Base-by-base conservation (phyloP, 176 grass and related monocot species). In the Lolium multiflorum region DNA sequence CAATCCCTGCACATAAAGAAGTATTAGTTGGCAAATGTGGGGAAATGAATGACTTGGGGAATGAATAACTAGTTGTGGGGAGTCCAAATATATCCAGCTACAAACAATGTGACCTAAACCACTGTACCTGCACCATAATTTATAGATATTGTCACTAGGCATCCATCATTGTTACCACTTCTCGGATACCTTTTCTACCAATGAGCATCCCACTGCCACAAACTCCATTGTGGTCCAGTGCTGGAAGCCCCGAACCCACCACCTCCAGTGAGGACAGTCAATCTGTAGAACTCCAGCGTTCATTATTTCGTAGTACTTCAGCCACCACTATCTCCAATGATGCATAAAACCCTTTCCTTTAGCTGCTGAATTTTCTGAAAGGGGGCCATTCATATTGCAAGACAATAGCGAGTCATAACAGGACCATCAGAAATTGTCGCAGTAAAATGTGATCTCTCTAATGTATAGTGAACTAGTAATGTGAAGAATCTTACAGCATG, bases 361-460 rank as follows among this genome's bases (percentile, higher is more conserved):
- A 95, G 83, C 81, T 85, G 89, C 84, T 95, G 81, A 80, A 94
- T 89, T 60, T 84, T 88, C 96, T 98, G 88, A 82, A 78, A 79
- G 51, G 74, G 74, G 26, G 11, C 0, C 65, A 87, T 69, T 86
- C 46, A 44, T 49, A 35, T 81, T 39, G 77, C 5, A 44, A 41
- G 31, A 55, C 60, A 85, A 88, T 1, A 67, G 26, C 63, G 28
- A 83, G 15, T 75, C 54, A 41, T 25, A 70, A 63, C 55, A 76
- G 62, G 44, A 77, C 68, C 15, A 47, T 83, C 64, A 79, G 49
- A 82, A 86, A 20, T 89, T 68, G 46, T 66, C 85, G 18, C 13
- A 55, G 15, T 22, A 24, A 80, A 77, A 13, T 46, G 44, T 31
- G 11, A 60, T 67, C 56, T 78, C 58, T 69, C 58, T 67, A 78